phyloP scores from a whole-genome alignment of 2,329 filamentous ascomycete species.

The Fusarium vanettenii region DNA sequence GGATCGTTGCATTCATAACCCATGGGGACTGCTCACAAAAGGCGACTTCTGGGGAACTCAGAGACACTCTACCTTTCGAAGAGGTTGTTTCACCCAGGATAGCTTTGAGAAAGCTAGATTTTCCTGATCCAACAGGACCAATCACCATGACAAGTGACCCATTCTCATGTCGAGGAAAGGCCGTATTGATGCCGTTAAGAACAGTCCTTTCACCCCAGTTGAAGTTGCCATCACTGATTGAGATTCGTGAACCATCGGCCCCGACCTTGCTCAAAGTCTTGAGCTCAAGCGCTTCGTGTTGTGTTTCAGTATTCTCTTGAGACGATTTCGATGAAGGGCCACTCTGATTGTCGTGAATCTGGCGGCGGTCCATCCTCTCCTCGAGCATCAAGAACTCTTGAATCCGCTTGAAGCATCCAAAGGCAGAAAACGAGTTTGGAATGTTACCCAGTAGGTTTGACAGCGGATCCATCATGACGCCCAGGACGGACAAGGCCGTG shows the following conservation, averaged over 20 bases:
- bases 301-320: background rate
- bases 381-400: conserved; percentile 44
- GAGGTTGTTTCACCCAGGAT: conserved; percentile 45
- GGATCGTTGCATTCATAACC: conserved; percentile 49
- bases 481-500: conserved; percentile 46
- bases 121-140: conserved; percentile 48
- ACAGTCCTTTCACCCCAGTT: conserved; percentile 44
- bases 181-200: conserved; percentile 38
- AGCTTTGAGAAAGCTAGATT: conserved; percentile 47
- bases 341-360: conserved; percentile 10
- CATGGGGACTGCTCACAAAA: conserved; percentile 49
- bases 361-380: conserved; percentile 40
- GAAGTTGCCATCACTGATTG: conserved; percentile 41
- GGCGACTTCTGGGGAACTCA: conserved; percentile 39
- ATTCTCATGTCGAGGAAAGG: conserved; percentile 26
- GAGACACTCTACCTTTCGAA: conserved; percentile 34
- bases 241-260: conserved; percentile 14
- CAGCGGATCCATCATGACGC: conserved; percentile 45
- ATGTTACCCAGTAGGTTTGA: conserved; percentile 41
- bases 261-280: background rate
- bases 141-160: conserved; percentile 46
- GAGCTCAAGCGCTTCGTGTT: conserved; percentile 20
- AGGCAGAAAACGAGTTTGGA: conserved; percentile 39
- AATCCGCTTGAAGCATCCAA: conserved; percentile 48
- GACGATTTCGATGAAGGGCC: background rate